A percentile compares a stretch with the other conserved stretches of the same genome.
Conservation (phyloP, 2,329 filamentous ascomycete species). For the Immersiporthe knoxdaviesiana region DNA sequence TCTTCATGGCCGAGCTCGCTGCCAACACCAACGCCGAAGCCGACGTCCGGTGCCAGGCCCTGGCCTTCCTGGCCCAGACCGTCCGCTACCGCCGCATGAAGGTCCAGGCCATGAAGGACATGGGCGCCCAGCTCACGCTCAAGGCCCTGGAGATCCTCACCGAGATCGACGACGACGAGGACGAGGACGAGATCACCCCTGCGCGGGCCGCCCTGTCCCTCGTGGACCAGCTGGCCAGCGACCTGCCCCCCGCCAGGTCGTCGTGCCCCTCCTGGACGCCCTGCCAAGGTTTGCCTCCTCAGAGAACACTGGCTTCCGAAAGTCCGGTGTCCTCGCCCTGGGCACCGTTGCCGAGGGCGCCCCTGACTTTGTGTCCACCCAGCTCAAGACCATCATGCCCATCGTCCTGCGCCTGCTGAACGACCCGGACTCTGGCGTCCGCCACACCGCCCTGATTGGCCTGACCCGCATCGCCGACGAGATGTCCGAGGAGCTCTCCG, state of each 20-base stretch:
- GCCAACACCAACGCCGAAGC: constrained; percentile 77
- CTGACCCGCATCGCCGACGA: constrained; percentile 92
- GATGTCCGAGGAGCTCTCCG: constrained; percentile 84
- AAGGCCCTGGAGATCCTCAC: constrained; percentile 88
- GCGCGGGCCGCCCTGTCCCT: constrained; percentile 83
- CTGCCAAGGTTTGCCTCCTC: constrained; percentile 81
- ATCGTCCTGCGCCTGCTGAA: constrained; percentile 80
- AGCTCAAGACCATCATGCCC: constrained; percentile 84
- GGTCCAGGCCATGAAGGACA: constrained; percentile 82
- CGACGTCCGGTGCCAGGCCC: constrained; percentile 84
- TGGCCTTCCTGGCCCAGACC: constrained; percentile 91
- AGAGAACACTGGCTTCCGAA: constrained; percentile 75
- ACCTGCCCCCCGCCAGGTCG: constrained; percentile 92
- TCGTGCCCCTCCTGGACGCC: constrained; percentile 86
- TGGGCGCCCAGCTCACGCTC: constrained; percentile 84
- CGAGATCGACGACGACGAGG: constrained; percentile 78
- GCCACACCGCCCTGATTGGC: constrained; percentile 84
- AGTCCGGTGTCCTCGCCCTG: constrained; percentile 88
- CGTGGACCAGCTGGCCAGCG: constrained; percentile 85
- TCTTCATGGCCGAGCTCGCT: constrained; percentile 91
- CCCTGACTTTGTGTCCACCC: constrained; percentile 94
- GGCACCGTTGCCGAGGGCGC: constrained; percentile 96
- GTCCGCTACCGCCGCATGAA: constrained; percentile 94
- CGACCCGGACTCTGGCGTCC: constrained; percentile 81
- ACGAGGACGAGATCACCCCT: constrained; percentile 85